These are phyloP conservation scores for Carex myosuroides DNA, from an alignment of 176 grass and related monocot species.

Conservation along the genomic window DNA sequence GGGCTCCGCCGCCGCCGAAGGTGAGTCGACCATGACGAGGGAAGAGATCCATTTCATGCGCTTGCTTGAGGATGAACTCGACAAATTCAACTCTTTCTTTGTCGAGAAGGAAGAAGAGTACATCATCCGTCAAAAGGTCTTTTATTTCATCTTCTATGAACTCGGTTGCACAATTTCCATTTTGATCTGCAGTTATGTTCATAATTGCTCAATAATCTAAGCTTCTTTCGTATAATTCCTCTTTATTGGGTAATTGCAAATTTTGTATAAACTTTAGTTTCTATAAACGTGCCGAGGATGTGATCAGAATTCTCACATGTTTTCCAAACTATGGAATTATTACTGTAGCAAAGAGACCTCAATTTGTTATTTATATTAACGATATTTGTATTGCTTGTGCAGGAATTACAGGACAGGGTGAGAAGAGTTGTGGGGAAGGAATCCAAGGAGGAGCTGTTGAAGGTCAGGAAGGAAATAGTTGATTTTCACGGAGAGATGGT, in stretches of 20 bases:
- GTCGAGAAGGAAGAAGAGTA: conserved; percentile 96
- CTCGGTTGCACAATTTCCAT: background rate
- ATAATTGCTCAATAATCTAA: background rate
- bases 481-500: conserved; percentile 98
- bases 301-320: background rate
- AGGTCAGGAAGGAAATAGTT: conserved; percentile 90
- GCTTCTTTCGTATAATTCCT: background rate
- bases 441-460: conserved; percentile 70
- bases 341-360: background rate
- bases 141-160: background rate
- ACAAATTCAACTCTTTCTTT: conserved; percentile 92
- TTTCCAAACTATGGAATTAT: background rate
- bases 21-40: conserved; percentile 30
- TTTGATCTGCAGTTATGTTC: background rate
- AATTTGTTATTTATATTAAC: background rate
- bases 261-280: background rate
- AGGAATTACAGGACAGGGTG: conserved; percentile 83
- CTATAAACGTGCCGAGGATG: background rate
- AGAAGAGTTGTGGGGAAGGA: conserved; percentile 41
- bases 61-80: conserved; percentile 80
- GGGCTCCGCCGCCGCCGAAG: conserved; percentile 3
- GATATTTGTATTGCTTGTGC: conserved; percentile 5
- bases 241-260: background rate
- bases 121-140: conserved; percentile 94
- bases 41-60: conserved; percentile 73